These are phyloP conservation scores for Prunus armeniaca DNA, from an alignment of 306 rosid genomes.

Conservation along the genomic window DNA sequence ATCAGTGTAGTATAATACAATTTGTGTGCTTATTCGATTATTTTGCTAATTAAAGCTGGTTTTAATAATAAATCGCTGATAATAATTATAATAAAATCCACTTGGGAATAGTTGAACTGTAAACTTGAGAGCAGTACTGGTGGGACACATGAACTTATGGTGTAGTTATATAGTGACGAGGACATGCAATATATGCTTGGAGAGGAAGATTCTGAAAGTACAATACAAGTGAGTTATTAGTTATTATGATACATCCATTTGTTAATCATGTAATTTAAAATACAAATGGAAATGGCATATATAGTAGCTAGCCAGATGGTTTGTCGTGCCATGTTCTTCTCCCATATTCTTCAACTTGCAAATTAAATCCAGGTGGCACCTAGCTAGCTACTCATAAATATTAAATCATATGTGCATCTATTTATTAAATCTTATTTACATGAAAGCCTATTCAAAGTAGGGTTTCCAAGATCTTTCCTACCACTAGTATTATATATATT, in stretches of 20 bases:
- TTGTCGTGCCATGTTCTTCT: background rate
- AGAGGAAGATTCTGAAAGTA: background rate
- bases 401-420: no score
- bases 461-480: background rate
- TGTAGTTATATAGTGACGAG: background rate
- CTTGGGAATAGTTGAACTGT: conserved; percentile 8
- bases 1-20: no score
- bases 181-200: conserved; percentile 12
- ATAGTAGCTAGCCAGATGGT: background rate
- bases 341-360: background rate
- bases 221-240: background rate
- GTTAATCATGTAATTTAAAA: background rate
- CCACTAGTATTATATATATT: background rate
- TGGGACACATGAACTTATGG: conserved; percentile 1
- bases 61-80: background rate
- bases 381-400: background rate
- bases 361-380: background rate
- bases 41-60: background rate
- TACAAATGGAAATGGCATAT: background rate
- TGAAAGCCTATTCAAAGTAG: background rate
- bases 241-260: background rate
- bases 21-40: no score
- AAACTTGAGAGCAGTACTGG: background rate
- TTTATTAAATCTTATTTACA: background rate
- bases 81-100: background rate